Conservation (phyloP, 768 basidiomycete species). For the Leccinum disarticulatum region DNA sequence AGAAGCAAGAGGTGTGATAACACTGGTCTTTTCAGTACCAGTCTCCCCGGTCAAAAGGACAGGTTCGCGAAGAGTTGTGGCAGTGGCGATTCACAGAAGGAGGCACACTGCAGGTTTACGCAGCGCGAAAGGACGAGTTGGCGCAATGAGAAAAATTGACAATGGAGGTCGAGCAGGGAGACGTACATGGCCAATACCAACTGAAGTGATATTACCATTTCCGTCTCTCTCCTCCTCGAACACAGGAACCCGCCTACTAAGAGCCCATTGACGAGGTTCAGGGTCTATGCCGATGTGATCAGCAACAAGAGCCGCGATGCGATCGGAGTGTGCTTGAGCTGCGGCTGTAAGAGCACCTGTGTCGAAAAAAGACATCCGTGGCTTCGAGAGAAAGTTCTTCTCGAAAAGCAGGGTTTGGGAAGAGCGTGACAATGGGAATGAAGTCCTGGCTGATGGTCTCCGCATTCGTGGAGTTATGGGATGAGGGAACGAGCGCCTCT, state of each 20-base stretch:
- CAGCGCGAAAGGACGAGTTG: slow-evolving; percentile 74
- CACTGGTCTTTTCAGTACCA: slow-evolving; percentile 98
- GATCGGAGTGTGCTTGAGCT: slow-evolving; percentile 48
- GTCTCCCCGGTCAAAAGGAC: slow-evolving; percentile 95
- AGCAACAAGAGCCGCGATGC: slow-evolving; percentile 55
- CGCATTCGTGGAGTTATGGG: slow-evolving; percentile 44
- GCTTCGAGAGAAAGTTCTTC: slow-evolving; percentile 91
- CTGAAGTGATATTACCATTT: slow-evolving; percentile 56
- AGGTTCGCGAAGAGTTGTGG: slow-evolving; percentile 74
- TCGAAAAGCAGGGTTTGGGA: slow-evolving; percentile 71
- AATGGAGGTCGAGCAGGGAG: slow-evolving; percentile 48
- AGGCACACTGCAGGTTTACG: slow-evolving; percentile 81
- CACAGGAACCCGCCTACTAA: slow-evolving; percentile 63
- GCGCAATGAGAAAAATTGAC: slow-evolving; percentile 30
- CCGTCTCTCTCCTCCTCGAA: slow-evolving; percentile 67
- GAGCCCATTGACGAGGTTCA: slow-evolving; percentile 71
- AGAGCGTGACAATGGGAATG: slow-evolving; percentile 43
- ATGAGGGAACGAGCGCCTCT: slow-evolving; percentile 56
- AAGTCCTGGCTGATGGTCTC: slow-evolving; percentile 24
- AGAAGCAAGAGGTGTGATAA: slow-evolving; percentile 84
- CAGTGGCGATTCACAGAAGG: slow-evolving; percentile 76
- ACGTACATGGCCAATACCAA: slow-evolving; percentile 63
- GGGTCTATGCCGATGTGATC: slow-evolving; percentile 62
- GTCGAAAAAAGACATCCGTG: slow-evolving; percentile 89
- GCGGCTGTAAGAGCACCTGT: slow-evolving; percentile 54